Evolutionary conservation across 305 asterid species (phyloP), one percentile per base, ranked within the genome.

Genomic region (Fraxinus albicans): DNA sequence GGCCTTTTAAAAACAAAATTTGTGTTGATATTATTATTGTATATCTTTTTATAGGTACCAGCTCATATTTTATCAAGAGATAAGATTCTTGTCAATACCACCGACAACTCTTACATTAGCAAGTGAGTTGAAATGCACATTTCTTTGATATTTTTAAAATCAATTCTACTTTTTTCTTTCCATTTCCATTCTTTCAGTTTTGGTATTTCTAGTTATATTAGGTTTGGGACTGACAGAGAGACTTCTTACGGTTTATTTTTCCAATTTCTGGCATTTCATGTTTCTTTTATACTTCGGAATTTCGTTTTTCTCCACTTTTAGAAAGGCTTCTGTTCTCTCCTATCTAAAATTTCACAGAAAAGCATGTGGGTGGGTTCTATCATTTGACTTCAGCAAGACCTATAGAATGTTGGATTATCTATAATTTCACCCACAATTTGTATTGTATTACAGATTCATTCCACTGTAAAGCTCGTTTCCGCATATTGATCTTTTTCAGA

Each of bases 51-150:
- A 79, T 63, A 95, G 98, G 94, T 91, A 80, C 98, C 98, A 12
- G 87, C 92, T 86, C 97, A 95, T 83, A 84, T 95, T 63, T 80
- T 85, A 84, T 88, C 90, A 1, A 98, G 97, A 73, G 98, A 93
- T 47, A 87, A 85, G 91, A 83, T 95, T 77, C 60, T 93, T 33
- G 75, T 95, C 79, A 91, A 86, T 84, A 95, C 98, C 73, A 60
- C 85, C 0, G 94, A 93, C 77, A 85, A 87, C 87, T 79, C 95
- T 82, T 95, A 92, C 75, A 76, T 85, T 78, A 83, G 93, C 94
- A 95, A 92, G 98, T 95, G 63, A 85, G 88, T 84, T 55, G 42
- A 15, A 80, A 80, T 44, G 35, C 81, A 17, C 47, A 29, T 35
- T 21, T 75, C 78, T 84, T 23, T 77, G 21, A 19, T 23, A 33